phyloP scores from a whole-genome alignment of 805 yeast species.

The Yarrowia sp. region DNA sequence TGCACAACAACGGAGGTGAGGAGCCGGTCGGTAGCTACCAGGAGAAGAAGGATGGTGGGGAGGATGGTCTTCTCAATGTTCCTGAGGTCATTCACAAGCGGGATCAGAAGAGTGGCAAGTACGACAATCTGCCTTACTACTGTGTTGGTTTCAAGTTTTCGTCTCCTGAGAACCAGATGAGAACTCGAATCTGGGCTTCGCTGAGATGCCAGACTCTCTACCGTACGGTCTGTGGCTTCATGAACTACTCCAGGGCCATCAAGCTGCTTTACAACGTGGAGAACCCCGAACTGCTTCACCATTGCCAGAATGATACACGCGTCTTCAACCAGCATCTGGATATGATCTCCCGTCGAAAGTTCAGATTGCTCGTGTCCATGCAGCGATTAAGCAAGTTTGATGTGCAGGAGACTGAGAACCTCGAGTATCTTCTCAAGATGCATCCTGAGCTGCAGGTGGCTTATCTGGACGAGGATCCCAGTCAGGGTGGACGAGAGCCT shows the following conservation, averaged over 20 bases:
- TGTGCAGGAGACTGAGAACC: slow-evolving; percentile 79
- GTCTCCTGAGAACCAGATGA: slow-evolving; percentile 64
- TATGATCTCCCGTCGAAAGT: slow-evolving; percentile 81
- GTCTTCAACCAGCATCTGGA: slow-evolving; percentile 44
- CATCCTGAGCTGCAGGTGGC: slow-evolving; percentile 75
- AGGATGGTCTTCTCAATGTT: slow-evolving; percentile 21
- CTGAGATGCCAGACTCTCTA: slow-evolving; percentile 82
- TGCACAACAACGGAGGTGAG: slow-evolving; percentile 28
- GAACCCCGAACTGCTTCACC: slow-evolving; percentile 42
- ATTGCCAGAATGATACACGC: slow-evolving; percentile 36
- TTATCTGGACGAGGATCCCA: slow-evolving; percentile 41
- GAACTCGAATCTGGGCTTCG: slow-evolving; percentile 90
- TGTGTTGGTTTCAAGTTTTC: slow-evolving; percentile 76
- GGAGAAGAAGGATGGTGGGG: slow-evolving; percentile 19
- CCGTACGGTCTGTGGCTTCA: slow-evolving; percentile 83
- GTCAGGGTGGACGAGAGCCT: slow-evolving; percentile 42
- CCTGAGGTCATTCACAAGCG: slow-evolving; percentile 14
- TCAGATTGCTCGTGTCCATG: slow-evolving; percentile 82
- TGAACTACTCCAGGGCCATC: slow-evolving; percentile 77
- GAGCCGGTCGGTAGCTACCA: slow-evolving; percentile 15
- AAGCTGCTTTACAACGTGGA: slow-evolving; percentile 73
- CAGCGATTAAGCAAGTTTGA: slow-evolving; percentile 79
- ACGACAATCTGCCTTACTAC: slow-evolving; percentile 71
- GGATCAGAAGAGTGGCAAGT: slow-evolving; percentile 45
- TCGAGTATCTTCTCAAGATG: slow-evolving; percentile 81